Conservation (phyloP, 2,329 filamentous ascomycete species). For the Aspergillus phoenicis region DNA sequence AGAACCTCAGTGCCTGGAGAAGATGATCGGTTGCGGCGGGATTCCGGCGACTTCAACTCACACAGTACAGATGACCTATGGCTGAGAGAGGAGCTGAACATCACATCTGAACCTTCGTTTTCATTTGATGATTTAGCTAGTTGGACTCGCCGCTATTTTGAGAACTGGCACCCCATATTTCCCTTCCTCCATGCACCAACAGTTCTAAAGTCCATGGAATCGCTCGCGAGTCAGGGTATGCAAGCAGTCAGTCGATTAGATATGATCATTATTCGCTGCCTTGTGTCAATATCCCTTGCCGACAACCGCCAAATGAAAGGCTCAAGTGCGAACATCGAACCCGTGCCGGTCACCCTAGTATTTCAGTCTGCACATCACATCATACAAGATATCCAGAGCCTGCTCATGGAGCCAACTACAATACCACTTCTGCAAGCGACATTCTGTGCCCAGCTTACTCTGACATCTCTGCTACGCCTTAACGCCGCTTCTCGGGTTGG, state of each 20-base stretch:
- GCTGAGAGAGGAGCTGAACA: conserved; percentile 39
- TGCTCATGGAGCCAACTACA: conserved; percentile 52
- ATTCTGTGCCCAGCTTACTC: conserved; percentile 57
- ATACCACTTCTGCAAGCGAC: conserved; percentile 55
- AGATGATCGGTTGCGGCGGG: conserved; percentile 50
- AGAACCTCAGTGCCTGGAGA: conserved; percentile 58
- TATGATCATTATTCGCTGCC: conserved; percentile 50
- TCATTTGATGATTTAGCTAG: conserved; percentile 53
- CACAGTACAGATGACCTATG: conserved; percentile 12
- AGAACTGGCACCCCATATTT: conserved; percentile 60
- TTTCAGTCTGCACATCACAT: conserved; percentile 55
- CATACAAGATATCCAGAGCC: conserved; percentile 52
- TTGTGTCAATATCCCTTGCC: conserved; percentile 58
- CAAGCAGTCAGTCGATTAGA: conserved; percentile 38
- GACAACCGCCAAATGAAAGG: conserved; percentile 51
- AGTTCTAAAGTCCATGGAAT: conserved; percentile 52
- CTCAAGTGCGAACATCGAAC: conserved; percentile 22
- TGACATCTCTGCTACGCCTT: conserved; percentile 59
- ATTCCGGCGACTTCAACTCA: conserved; percentile 22
- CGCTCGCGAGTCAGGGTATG: conserved; percentile 39
- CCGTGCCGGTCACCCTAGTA: conserved; percentile 49
- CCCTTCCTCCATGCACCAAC: conserved; percentile 60
- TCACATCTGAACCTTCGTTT: conserved; percentile 42
- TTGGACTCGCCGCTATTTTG: conserved; percentile 59
- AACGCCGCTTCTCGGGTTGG: conserved; percentile 61